phyloP scores from a whole-genome alignment of 192 early-diverging fungal species.

The Rhizophagus sp. region DNA sequence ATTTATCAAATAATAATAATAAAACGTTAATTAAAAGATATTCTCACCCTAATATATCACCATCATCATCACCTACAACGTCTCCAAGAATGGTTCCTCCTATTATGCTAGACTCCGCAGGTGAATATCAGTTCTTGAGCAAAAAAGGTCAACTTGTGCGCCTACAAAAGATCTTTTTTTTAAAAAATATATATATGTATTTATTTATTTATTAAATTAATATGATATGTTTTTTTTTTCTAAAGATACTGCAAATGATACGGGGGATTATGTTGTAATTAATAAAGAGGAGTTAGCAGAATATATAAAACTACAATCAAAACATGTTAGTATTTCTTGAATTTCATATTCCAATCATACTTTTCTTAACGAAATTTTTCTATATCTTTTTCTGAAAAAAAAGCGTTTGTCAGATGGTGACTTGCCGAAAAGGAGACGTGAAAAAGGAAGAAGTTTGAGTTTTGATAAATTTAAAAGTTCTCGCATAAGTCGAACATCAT shows the following conservation, averaged over 20 bases:
- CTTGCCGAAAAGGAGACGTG: not conserved
- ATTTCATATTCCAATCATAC: not conserved
- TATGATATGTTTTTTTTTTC: not conserved
- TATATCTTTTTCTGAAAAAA: not conserved
- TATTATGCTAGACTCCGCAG: not conserved
- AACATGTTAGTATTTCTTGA: not conserved
- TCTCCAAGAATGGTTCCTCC: not conserved
- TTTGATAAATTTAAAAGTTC: not conserved
- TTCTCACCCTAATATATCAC: not conserved
- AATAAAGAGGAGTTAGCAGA: not conserved
- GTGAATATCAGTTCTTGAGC: too few species aligned
- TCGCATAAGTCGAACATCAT: not conserved
- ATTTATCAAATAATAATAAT: not conserved
- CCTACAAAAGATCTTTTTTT: not conserved
- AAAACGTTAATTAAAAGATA: not conserved
- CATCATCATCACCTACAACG: not conserved
- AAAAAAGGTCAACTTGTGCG: too few species aligned
- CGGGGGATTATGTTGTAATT: not conserved
- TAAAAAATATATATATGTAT: too few species aligned
- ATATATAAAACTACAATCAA: not conserved
- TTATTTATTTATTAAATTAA: not conserved
- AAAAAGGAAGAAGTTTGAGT: not conserved
- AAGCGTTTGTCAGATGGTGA: not conserved
- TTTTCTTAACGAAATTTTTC: not conserved
- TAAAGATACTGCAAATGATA: not conserved